These are phyloP conservation scores for Eremothecium cymbalariae DNA, from an alignment of 1,139 yeast species.

Conservation along the genomic window DNA sequence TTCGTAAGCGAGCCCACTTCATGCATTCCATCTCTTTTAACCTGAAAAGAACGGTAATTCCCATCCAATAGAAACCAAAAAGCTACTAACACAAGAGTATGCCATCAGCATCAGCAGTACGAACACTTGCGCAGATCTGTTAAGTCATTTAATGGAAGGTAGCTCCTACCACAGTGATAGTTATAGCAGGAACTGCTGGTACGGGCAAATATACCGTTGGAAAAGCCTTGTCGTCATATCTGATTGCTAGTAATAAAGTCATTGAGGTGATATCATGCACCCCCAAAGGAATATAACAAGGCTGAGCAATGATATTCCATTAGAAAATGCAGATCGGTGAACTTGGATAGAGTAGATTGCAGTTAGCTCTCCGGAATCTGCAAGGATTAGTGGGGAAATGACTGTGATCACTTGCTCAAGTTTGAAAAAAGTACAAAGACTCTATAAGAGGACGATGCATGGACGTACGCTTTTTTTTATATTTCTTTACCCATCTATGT, in stretches of 20 bases:
- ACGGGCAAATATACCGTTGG: constrained; percentile 87
- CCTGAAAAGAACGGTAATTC: no score
- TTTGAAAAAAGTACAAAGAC: constrained; percentile 66
- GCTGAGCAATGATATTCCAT: constrained; percentile 73
- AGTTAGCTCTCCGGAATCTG: constrained; percentile 33
- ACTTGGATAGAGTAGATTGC: constrained; percentile 67
- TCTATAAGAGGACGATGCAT: constrained; percentile 37
- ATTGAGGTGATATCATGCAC: constrained; percentile 81
- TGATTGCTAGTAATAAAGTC: no score
- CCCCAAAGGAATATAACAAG: constrained; percentile 66
- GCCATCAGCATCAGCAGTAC: no score
- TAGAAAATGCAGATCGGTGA: constrained; percentile 86
- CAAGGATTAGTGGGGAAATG: constrained; percentile 31
- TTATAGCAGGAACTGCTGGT: constrained; percentile 90
- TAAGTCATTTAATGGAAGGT: no score
- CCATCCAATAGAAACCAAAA: no score
- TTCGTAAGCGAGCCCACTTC: no score
- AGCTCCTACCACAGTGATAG: constrained; percentile 33
- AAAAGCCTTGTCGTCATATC: constrained; percentile 42
- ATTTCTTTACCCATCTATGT: constrained; percentile 58
- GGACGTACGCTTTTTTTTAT: constrained; percentile 48
- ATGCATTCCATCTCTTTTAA: no score
- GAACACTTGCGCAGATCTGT: no score
- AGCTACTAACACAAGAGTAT: no score
- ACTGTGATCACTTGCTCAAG: constrained; percentile 78